phyloP scores from a whole-genome alignment of 2,329 filamentous ascomycete genomes.

The Sporothrix phasma region DNA sequence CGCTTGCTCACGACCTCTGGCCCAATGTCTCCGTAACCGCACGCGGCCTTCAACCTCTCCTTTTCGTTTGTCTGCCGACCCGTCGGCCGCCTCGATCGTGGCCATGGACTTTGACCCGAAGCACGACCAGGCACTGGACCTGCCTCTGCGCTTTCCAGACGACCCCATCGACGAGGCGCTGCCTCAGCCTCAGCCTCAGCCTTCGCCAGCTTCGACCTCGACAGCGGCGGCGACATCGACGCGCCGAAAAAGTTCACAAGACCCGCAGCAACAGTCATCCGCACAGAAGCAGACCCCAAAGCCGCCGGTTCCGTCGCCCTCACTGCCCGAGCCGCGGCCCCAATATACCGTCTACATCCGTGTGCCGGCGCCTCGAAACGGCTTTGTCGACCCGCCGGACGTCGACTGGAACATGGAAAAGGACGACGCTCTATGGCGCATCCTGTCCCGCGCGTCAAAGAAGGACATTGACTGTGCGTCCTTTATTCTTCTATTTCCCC shows the following conservation, averaged over 20 bases:
- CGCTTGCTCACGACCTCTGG: not conserved
- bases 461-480: constrained; percentile 75
- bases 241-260: not conserved
- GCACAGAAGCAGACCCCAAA: not conserved
- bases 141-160: constrained; percentile 18
- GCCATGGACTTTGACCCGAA: constrained; percentile 15
- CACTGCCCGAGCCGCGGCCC: constrained; percentile 34
- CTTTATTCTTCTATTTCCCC: not conserved
- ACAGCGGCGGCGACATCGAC: not conserved
- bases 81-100: not conserved
- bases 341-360: constrained; percentile 70
- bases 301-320: not conserved
- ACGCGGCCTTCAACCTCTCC: not conserved
- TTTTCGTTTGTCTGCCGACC: not conserved
- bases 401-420: constrained; percentile 84
- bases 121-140: constrained; percentile 16
- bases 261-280: not conserved
- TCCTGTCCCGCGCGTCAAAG: constrained; percentile 72
- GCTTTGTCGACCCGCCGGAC: constrained; percentile 82
- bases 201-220: too few relatives aligned
- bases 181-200: not conserved
- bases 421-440: constrained; percentile 81
- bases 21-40: not conserved
- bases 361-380: constrained; percentile 76
- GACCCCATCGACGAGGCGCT: constrained; percentile 5